phyloP scores from a whole-genome alignment of 768 basidiomycete species.

The Filobasidium floriforme region DNA sequence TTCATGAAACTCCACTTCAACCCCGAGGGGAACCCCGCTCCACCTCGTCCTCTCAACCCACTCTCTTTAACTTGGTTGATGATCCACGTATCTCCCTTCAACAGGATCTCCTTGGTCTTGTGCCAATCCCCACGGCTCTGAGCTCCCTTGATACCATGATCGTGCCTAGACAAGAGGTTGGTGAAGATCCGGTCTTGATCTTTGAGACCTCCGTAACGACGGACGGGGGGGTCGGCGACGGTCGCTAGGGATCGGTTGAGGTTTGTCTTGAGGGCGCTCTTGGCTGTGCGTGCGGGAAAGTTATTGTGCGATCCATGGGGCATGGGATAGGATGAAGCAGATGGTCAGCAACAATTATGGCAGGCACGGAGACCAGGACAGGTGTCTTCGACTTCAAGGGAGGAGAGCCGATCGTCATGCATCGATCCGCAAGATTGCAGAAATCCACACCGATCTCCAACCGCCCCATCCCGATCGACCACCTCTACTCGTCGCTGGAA shows the following conservation, averaged over 20 bases:
- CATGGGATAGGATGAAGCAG: no score
- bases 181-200: constrained; percentile 66
- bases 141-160: constrained; percentile 89
- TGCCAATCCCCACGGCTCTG: constrained; percentile 86
- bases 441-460: background rate
- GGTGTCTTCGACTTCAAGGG: no score
- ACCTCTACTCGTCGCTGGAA: background rate
- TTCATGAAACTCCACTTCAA: constrained; percentile 76
- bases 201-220: constrained; percentile 85
- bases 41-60: constrained; percentile 88
- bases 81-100: constrained; percentile 95
- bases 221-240: constrained; percentile 59
- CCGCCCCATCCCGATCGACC: background rate
- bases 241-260: constrained; percentile 42
- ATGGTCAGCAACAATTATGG: no score
- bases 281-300: background rate
- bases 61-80: constrained; percentile 94
- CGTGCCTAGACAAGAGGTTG: constrained; percentile 78
- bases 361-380: no score
- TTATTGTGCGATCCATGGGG: constrained; percentile 11
- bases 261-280: background rate
- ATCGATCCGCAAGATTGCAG: no score
- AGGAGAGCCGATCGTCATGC: no score
- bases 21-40: constrained; percentile 93
- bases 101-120: constrained; percentile 86